phyloP scores from a whole-genome alignment of 1,139 yeast genomes.

The Arxiozyma bovina region DNA sequence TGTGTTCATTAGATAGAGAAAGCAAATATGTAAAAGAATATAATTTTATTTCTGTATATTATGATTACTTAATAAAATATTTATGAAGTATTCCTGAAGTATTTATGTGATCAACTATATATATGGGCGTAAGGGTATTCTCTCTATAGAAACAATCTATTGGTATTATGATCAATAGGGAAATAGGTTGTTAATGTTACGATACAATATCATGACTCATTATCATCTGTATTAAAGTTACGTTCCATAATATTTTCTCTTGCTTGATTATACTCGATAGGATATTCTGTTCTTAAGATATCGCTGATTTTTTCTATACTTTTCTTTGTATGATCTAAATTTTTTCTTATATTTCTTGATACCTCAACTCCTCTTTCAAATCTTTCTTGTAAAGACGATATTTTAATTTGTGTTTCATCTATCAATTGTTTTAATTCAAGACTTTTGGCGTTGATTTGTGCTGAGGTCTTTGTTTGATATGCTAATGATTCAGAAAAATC shows the following conservation, averaged over 20 bases:
- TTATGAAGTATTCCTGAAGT: not conserved
- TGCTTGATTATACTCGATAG: conserved; percentile 29
- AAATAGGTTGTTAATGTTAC: not conserved
- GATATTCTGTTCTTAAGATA: conserved; percentile 19
- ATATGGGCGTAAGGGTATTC: not conserved
- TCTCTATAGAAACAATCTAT: not conserved
- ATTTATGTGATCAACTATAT: not conserved
- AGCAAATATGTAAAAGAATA: not conserved
- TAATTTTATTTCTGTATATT: not conserved
- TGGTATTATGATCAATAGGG: not conserved
- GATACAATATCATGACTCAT: not conserved
- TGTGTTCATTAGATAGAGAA: not conserved
- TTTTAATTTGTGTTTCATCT: conserved; percentile 16
- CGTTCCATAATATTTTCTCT: conserved; percentile 26
- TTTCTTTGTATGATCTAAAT: conserved; percentile 15
- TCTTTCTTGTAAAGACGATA: conserved; percentile 14
- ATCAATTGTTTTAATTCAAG: conserved; percentile 25
- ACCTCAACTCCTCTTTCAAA: conserved; percentile 20
- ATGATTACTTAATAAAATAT: not conserved
- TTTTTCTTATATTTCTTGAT: conserved; percentile 15
- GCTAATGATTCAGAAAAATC: conserved; percentile 29
- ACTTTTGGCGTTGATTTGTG: conserved; percentile 26
- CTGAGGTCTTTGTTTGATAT: conserved; percentile 29
- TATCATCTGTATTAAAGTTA: conserved; percentile 10
- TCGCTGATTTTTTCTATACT: conserved; percentile 19